Base-by-base conservation (phyloP, 768 basidiomycete species). In the Multifurca ochricompacta region DNA sequence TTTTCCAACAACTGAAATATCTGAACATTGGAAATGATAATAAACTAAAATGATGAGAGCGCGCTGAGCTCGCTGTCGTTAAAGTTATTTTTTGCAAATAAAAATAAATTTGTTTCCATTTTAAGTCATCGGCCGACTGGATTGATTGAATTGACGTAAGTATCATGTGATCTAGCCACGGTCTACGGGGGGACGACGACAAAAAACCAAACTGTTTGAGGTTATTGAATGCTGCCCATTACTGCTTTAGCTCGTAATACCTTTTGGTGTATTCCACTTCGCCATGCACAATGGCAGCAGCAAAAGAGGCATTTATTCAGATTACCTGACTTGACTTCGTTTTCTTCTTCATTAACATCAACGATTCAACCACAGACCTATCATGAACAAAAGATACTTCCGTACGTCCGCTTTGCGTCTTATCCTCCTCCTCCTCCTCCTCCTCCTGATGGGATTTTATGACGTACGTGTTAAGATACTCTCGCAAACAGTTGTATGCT, bases 321-420 rank as follows among this genome's bases (percentile, higher is more conserved):
- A 13, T 67, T 86, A 14, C 75, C 80, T 14, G 70, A 76, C 49
- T 63, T 82, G 23, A 70, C 79, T 2, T 70, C 71, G 6, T 62
- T 77, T 45, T 72, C 74, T 5, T 70, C 74, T 2, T 72, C 48
- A 5, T 74, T 54, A 65, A 63, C 8, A 53, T 61, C 19, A 63
- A 61, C 31, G 68, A 74, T 58, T 54, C 74, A 77, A 53, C 63
- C 72, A 9, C 85, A 89, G 63, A 78, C 72, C 11, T 94, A 90
- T 64, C 82, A 82, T 63, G 91, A 95, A 64, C 77, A 80, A 58
- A 94, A 88, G 73, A 77, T 93, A 59, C 75, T 97, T 59, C 91
- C 90, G 92, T 96, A 68, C 66, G 90, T 77, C 43, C 21, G 28
- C 34, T n/a, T 21, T 41, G 28, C 23, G 21, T 55, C 31, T 40